Evolutionary conservation across 371 early-diverging fungal genomes (phyloP), one percentile per base, ranked within the genome.

Genomic region (Mortierella sp.): DNA sequence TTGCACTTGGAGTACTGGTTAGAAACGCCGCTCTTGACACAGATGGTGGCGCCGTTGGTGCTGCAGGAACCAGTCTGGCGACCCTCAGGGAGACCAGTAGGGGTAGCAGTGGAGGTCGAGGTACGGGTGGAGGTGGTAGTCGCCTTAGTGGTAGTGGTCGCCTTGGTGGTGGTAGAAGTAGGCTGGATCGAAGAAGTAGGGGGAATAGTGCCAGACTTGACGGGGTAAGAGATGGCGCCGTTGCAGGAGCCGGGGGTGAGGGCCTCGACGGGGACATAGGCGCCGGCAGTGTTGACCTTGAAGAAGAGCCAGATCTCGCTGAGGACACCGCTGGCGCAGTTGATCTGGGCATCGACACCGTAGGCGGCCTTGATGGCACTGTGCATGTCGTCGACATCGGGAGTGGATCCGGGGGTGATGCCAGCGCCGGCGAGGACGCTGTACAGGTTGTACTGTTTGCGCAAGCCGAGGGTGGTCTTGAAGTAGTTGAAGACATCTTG

Each of bases 381-480:
- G 74, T 89, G 89, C 80, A 95, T 88, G 67, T 86, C 87, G 6
- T 81, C 75, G 19, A 88, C 79, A n/a, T 89, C 53, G 70, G 93
- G 93, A 3, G 83, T 88, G 26, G 89, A 88, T 16, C 94, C 93
- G 10, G 96, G 96, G 6, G 90, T 89, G 79, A 96, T 94, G 37
- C 90, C 90, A 13, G 88, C 86, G 34, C 81, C 79, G 9, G 88
- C 80, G 14, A 96, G 87, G 24, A 92, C 92, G 9, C 79, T 31
- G 86, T 90, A 93, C 24, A 95, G 69, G 78, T 95, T 88, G 79
- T 93, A 93, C 75, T 92, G 77, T 8, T 76, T 75, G 53, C 93
- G 90, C 55, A 94, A 78, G 11, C 80, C 88, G 13, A 94, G 82
- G 44, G 91, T 88, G 61, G 82, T 87, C 43, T 81, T 73, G 82